A percentile compares a stretch with the other conserved stretches of the same genome.
phyloP scores from a whole-genome alignment of 2,329 filamentous ascomycete genomes.

The Alternaria ventricosa region DNA sequence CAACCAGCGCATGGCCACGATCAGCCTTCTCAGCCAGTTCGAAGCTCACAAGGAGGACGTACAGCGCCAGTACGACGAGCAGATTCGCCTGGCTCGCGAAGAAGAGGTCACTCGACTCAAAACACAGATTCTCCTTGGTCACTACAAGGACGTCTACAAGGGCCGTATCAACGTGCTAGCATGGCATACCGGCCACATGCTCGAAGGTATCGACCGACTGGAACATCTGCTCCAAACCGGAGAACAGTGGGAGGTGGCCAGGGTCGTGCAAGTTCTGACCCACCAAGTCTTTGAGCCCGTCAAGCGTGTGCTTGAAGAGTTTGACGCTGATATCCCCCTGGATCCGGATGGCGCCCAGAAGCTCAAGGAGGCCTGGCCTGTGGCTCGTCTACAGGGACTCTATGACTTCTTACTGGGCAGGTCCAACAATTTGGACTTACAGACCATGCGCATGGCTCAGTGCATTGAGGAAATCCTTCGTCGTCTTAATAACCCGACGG shows the following conservation, averaged over 20 bases:
- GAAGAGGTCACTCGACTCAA: background rate
- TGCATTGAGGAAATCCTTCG: background rate
- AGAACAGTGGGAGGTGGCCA: background rate
- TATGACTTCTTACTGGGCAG: background rate
- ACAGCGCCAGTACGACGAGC: background rate
- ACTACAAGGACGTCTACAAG: conserved; percentile 2
- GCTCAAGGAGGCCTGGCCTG: conserved; percentile 6
- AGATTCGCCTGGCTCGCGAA: background rate
- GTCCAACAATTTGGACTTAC: background rate
- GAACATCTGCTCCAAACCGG: background rate
- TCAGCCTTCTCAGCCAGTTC: background rate
- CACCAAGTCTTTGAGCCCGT: conserved; percentile 3
- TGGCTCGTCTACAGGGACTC: background rate
- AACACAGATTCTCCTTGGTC: background rate
- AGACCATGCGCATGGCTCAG: background rate
- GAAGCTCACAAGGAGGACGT: background rate
- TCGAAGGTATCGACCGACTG: background rate
- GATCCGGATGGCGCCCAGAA: conserved; percentile 4
- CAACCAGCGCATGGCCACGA: background rate
- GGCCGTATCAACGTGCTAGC: conserved; percentile 4
- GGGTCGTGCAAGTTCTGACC: background rate
- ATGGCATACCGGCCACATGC: background rate
- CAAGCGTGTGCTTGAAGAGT: background rate
- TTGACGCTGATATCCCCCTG: conserved; percentile 5
- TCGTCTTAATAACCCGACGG: conserved; percentile 2